phyloP scores from a whole-genome alignment of 352 stramenopile genomes.

The Albugo laibachii region DNA sequence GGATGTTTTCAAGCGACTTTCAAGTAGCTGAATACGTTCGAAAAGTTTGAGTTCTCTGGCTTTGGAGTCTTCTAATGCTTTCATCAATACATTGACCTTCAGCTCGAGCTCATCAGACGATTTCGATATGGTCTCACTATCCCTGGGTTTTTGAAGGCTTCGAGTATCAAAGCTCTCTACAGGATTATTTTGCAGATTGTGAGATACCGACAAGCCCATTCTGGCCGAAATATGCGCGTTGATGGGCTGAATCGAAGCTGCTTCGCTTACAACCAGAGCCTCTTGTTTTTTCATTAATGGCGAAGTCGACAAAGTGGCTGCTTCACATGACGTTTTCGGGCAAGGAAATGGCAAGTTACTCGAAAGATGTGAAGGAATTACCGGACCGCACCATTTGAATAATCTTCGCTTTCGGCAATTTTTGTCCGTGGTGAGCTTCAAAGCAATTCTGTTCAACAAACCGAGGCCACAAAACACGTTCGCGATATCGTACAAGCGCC shows the following conservation, averaged over 20 bases:
- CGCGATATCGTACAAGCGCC: constrained; percentile 18
- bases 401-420: constrained; percentile 11
- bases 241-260: no score
- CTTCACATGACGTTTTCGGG: no score
- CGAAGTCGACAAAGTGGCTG: no score
- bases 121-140: no score
- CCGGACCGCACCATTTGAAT: constrained; percentile 14
- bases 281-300: no score
- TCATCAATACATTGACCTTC: constrained; percentile 9
- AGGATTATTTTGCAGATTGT: no score
- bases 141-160: no score
- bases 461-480: constrained; percentile 20
- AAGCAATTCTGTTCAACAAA: constrained; percentile 13
- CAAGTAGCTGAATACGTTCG: constrained; percentile 9
- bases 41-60: constrained; percentile 9
- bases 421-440: constrained; percentile 9
- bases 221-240: no score
- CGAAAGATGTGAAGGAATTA: neutral
- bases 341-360: no score
- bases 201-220: no score
- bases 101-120: neutral
- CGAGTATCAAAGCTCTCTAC: no score
- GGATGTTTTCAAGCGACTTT: neutral
- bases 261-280: no score
- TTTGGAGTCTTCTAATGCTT: constrained; percentile 9